phyloP scores from a whole-genome alignment of 805 yeast genomes.

The Cyberlindnera sargentensis region DNA sequence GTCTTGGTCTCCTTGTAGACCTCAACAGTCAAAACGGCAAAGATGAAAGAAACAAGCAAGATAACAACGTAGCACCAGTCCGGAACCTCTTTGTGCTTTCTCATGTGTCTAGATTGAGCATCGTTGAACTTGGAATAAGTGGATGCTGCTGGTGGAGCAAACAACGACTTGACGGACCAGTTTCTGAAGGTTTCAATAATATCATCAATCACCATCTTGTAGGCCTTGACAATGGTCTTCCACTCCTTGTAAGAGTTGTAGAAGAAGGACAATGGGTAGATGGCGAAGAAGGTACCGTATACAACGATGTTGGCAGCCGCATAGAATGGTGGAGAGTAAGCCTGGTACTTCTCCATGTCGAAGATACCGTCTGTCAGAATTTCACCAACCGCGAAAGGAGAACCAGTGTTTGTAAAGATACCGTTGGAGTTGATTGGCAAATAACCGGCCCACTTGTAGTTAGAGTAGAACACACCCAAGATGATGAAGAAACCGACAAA shows the following conservation, averaged over 20 bases:
- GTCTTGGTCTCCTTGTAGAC: conserved; percentile 40
- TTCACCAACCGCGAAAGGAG: conserved; percentile 36
- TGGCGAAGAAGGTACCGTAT: conserved; percentile 43
- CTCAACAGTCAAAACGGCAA: conserved; percentile 39
- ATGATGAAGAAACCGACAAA: conserved; percentile 27
- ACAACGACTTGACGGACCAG: conserved; percentile 3
- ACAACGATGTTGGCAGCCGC: conserved; percentile 54
- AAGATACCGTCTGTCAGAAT: conserved; percentile 41
- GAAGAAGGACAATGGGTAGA: conserved; percentile 45
- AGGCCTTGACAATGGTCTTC: conserved; percentile 23
- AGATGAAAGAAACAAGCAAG: conserved; percentile 34
- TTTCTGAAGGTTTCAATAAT: conserved; percentile 1
- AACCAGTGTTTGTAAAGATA: conserved; percentile 46
- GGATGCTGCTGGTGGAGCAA: not conserved
- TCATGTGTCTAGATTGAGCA: conserved; percentile 47
- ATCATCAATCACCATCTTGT: conserved; percentile 3
- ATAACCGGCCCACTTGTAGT: conserved; percentile 33
- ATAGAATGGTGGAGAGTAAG: conserved; percentile 60
- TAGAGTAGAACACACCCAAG: conserved; percentile 33
- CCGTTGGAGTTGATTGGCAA: conserved; percentile 40
- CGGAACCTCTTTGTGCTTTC: conserved; percentile 56
- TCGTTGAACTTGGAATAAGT: conserved; percentile 26
- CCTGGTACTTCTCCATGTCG: conserved; percentile 39
- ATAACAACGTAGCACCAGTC: conserved; percentile 37
- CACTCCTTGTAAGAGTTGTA: conserved; percentile 41